phyloP scores from a whole-genome alignment of 257 asterid genomes.

The Nicotiana tomentosiformis region DNA sequence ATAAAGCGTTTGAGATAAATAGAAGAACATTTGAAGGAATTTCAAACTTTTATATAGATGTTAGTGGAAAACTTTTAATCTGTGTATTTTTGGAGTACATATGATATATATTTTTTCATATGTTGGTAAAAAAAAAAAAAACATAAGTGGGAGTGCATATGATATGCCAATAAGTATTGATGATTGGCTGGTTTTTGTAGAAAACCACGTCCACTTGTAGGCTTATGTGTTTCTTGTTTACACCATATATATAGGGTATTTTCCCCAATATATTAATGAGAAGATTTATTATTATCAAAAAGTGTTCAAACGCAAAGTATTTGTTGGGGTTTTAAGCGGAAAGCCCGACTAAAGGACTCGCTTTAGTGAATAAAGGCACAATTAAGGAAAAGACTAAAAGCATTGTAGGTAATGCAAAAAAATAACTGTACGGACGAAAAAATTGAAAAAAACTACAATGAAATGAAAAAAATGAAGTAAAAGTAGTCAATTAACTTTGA shows the following conservation, averaged over 20 bases:
- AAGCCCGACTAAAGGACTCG: background rate
- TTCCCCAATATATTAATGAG: background rate
- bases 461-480: background rate
- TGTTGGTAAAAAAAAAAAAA: too few relatives aligned
- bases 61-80: background rate
- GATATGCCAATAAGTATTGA: background rate
- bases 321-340: background rate
- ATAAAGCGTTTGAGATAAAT: background rate
- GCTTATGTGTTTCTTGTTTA: background rate
- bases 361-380: background rate
- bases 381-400: background rate
- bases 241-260: background rate
- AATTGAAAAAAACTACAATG: background rate
- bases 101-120: background rate
- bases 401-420: background rate
- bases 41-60: background rate
- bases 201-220: background rate
- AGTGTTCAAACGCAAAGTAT: background rate
- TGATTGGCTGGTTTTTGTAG: background rate
- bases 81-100: background rate
- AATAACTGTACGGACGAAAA: background rate
- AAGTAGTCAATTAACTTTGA: background rate
- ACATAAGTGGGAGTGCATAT: background rate
- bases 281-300: background rate
- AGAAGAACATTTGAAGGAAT: background rate